phyloP scores from a whole-genome alignment of 148 eudicot genomes.

The Fagopyrum homotropicum region DNA sequence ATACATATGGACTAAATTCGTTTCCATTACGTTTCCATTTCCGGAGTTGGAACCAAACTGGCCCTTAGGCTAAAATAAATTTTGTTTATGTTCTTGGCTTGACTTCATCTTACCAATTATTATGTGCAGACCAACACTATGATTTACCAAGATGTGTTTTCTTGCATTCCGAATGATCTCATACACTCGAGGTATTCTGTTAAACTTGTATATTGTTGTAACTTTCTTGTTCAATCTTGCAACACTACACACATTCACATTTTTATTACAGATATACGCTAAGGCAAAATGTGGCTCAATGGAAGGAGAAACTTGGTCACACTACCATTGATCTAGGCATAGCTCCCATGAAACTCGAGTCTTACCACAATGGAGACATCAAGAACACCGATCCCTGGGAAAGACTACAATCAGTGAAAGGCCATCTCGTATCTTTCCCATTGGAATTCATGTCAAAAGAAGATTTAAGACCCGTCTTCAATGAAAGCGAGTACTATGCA shows the following conservation, averaged over 20 bases:
- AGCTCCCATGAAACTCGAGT: conserved; percentile 77
- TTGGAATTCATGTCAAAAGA: conserved; percentile 89
- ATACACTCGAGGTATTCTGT: conserved; percentile 72
- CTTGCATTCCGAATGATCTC: conserved; percentile 93
- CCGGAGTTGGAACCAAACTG: no score
- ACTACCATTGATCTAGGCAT: conserved; percentile 91
- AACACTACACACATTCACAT: background rate
- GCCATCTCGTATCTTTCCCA: conserved; percentile 94
- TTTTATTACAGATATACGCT: conserved; percentile 53
- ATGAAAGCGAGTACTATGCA: conserved; percentile 94
- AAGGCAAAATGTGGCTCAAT: conserved; percentile 68
- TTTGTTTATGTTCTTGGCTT: background rate
- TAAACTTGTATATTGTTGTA: background rate
- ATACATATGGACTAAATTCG: no score
- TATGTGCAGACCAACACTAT: conserved; percentile 79
- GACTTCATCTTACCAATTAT: background rate
- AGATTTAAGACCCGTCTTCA: conserved; percentile 93
- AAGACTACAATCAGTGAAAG: conserved; percentile 67
- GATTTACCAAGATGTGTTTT: conserved; percentile 96
- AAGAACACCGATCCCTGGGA: conserved; percentile 72
- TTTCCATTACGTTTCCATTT: no score
- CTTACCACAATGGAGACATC: conserved; percentile 69
- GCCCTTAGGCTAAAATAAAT: background rate
- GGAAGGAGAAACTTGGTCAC: conserved; percentile 90
- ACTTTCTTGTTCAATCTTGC: no score